These are phyloP conservation scores for Colletotrichum musae DNA, from an alignment of 2,329 filamentous ascomycete genomes.

Conservation along the genomic window DNA sequence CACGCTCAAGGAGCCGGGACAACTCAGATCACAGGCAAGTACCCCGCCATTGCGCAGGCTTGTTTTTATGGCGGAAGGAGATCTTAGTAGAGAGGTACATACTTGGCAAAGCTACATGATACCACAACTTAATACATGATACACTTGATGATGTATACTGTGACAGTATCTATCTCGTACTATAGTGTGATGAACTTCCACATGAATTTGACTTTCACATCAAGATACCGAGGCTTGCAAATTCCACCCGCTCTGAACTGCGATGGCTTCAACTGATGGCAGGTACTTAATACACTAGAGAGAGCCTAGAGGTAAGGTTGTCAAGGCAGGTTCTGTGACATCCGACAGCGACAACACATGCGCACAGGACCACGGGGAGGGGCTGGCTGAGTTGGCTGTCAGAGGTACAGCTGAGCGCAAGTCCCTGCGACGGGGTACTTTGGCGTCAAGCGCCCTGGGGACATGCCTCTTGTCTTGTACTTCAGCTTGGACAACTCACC, in stretches of 20 bases:
- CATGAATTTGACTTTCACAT: too few relatives aligned
- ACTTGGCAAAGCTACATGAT: too few relatives aligned
- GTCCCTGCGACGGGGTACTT: slow-evolving; percentile 1
- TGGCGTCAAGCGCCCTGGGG: not conserved
- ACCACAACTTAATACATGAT: too few relatives aligned
- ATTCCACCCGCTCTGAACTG: too few relatives aligned
- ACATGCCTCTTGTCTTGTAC: not conserved
- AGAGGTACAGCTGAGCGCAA: not conserved
- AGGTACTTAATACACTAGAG: too few relatives aligned
- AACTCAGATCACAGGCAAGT: slow-evolving; percentile 23
- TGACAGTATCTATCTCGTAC: too few relatives aligned
- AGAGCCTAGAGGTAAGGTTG: too few relatives aligned
- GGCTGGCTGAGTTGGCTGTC: slow-evolving; percentile 6
- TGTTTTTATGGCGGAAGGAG: slow-evolving; percentile 28
- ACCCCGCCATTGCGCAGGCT: slow-evolving; percentile 24
- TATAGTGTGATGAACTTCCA: too few relatives aligned
- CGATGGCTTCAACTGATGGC: too few relatives aligned
- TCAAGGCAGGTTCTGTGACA: slow-evolving; percentile 13
- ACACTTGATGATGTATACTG: too few relatives aligned
- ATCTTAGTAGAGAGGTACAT: too few relatives aligned
- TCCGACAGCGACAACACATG: slow-evolving; percentile 21
- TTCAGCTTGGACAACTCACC: not conserved
- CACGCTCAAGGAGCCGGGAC: slow-evolving; percentile 3
- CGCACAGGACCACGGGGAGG: slow-evolving; percentile 29
- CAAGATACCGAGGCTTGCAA: too few relatives aligned